Evolutionary conservation across 257 asterid species (phyloP), one percentile per base, ranked within the genome.

Genomic region (Hygrophila difformis): DNA sequence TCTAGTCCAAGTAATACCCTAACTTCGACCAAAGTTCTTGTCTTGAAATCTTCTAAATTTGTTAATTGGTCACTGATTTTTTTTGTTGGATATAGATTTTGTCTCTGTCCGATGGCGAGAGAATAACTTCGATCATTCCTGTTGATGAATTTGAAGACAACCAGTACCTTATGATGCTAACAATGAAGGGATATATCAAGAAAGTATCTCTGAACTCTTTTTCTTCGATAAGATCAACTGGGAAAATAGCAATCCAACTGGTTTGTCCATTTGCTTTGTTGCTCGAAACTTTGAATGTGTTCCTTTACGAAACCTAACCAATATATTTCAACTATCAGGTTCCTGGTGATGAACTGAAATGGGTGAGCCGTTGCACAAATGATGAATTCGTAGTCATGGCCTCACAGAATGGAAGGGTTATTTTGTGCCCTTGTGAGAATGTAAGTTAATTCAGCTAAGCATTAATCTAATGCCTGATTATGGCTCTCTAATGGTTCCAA

Each of bases 311-410:
- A 51, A 42, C 55, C 59, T 51, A 64, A 64, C 39, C 47, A 48
- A 37, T 3, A 36, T 33, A 39, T 36, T 56, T 49, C 56, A 49
- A 41, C 59, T 65, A 66, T 55, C 77, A 91, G 99, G 95, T 91
- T 61, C 84, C 94, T 35, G 93, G 89, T 49, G 99, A 91, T 74
- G 95, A 82, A 68, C 75, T 91, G 55, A 91, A 82, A 70, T 91
- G 99, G 99, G 96, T 86, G 61, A 69, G 82, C 53, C 65, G 68
- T 59, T 91, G 98, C 73, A 72, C 88, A 5, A 86, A 86, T 63
- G 81, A 79, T 68, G 93, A 82, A 66, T 76, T 62, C 66, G 94
- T 86, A 55, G 96, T 93, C 41, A 91, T 91, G 98, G 98, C 98
- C 42, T 91, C 98, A 17, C 95, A 73, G 20, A 86, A 86, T 46